Base-by-base conservation (phyloP, 2,329 filamentous ascomycete genomes). In the Botrytis porri region DNA sequence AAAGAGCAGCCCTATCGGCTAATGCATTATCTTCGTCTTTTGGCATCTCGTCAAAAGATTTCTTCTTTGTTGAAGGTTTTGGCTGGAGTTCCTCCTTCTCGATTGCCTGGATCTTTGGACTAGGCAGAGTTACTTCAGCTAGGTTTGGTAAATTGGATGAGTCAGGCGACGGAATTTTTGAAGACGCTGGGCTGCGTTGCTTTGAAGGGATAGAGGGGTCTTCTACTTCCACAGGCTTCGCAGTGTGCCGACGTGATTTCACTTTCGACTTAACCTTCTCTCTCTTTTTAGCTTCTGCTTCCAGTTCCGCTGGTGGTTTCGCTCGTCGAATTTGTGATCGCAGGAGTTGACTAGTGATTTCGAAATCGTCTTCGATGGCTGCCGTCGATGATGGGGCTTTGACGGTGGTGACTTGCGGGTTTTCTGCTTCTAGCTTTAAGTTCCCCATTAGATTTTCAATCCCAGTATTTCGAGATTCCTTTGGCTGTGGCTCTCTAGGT, bases 1-100 rank as follows among this genome's bases (percentile, higher is more conserved):
- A 94, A 69, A 97, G 25, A 39, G 20, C 32, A 69, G 22, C 22
- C 10, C 25, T 29, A 7, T 45, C 51, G 7, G 22, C 22, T 25
- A 45, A 25, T 39, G 48, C 51, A 20, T 43, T 39, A 5, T 39
- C 70, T 48, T 60, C 29, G 37, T 35, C 22, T n/a, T 51, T 57
- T 43, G 10, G 14, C 16, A 35, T 57, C n/a, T 37, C 37, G 22
- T 57, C 32, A 20, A 54, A n/a, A 14, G 22, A 22, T 32, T 37
- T 39, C 39, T 61, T 35, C 4, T 29, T 37, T 60, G 35, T 29
- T 32, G 57, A 4, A 62, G 43, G n/a, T 65, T 70, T 60, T 48
- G 29, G 51, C 41, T 70, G 45, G 29, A 71, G 25, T 59, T 75
- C 65, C 35, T 57, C n/a, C 7, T 57, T 9, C 18, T 57, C 65